Conservation (phyloP, 1,284 basidiomycete species). For the Volvariella surrecta region DNA sequence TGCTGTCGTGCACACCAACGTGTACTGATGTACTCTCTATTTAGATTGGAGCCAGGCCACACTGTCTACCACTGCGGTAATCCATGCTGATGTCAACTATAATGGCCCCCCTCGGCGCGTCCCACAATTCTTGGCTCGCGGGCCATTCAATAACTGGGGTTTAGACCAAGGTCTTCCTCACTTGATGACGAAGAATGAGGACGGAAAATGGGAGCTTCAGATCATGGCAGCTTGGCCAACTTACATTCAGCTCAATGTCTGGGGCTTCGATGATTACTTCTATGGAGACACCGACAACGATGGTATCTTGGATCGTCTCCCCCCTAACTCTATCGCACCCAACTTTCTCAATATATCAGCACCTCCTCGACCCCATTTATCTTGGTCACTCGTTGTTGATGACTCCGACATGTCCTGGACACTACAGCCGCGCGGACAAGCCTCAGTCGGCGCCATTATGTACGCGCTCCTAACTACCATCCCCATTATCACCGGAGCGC, state of each 20-base stretch:
- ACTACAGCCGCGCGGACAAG: conserved; percentile 73
- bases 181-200: conserved; percentile 50
- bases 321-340: conserved; percentile 76
- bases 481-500: conserved; percentile 75
- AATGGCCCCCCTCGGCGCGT: conserved; percentile 55
- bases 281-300: conserved; percentile 86
- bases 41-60: conserved; percentile 70
- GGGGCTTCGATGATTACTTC: conserved; percentile 82
- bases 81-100: conserved; percentile 73
- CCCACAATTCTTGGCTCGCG: conserved; percentile 80
- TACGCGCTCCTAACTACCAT: conserved; percentile 77
- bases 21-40: no score
- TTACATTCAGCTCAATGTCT: conserved; percentile 83
- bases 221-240: conserved; percentile 86
- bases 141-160: conserved; percentile 86
- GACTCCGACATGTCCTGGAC: conserved; percentile 73
- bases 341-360: conserved; percentile 89
- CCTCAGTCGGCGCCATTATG: conserved; percentile 73
- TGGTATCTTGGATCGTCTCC: conserved; percentile 81
- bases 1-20: not conserved
- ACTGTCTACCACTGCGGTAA: conserved; percentile 52
- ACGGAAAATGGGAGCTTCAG: conserved; percentile 70
- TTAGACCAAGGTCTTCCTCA: conserved; percentile 75
- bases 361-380: conserved; percentile 70
- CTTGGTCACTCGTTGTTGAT: conserved; percentile 78